phyloP scores from a whole-genome alignment of 495 filamentous ascomycete genomes.

The Hyaloscypha finlandica region DNA sequence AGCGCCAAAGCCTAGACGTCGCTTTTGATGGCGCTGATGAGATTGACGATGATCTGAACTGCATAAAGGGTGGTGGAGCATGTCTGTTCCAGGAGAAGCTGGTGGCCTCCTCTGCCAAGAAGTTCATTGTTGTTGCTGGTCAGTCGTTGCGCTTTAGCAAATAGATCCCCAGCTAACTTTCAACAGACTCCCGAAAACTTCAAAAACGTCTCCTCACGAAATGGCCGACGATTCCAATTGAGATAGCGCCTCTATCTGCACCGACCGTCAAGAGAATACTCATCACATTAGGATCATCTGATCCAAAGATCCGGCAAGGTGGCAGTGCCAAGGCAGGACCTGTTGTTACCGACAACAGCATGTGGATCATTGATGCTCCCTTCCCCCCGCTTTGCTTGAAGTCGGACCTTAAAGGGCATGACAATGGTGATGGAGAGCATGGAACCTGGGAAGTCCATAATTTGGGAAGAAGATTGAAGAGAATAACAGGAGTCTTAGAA shows the following conservation, averaged over 20 bases:
- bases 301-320: slow-evolving; percentile 69
- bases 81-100: slow-evolving; percentile 98
- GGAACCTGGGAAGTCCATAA: slow-evolving; percentile 77
- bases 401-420: slow-evolving; percentile 50
- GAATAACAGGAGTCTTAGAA: slow-evolving; percentile 84
- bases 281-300: slow-evolving; percentile 64
- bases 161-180: too few relatives aligned
- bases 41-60: slow-evolving; percentile 91
- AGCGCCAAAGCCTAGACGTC: slow-evolving; percentile 63
- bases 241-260: slow-evolving; percentile 83
- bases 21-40: slow-evolving; percentile 96
- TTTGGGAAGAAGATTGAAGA: slow-evolving; percentile 71
- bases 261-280: slow-evolving; percentile 69
- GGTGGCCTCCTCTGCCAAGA: slow-evolving; percentile 79
- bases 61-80: slow-evolving; percentile 96
- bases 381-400: slow-evolving; percentile 71
- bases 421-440: slow-evolving; percentile 48
- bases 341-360: slow-evolving; percentile 88
- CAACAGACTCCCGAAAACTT: slow-evolving; percentile 80
- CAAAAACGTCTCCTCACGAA: slow-evolving; percentile 71
- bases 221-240: slow-evolving; percentile 86
- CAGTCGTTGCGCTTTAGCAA: slow-evolving; percentile 26
- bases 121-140: slow-evolving; percentile 94
- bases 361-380: slow-evolving; percentile 91
- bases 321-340: slow-evolving; percentile 72